These are phyloP conservation scores for Lichtheimia corymbifera DNA, from an alignment of 371 early-diverging fungal genomes.

Conservation along the genomic window DNA sequence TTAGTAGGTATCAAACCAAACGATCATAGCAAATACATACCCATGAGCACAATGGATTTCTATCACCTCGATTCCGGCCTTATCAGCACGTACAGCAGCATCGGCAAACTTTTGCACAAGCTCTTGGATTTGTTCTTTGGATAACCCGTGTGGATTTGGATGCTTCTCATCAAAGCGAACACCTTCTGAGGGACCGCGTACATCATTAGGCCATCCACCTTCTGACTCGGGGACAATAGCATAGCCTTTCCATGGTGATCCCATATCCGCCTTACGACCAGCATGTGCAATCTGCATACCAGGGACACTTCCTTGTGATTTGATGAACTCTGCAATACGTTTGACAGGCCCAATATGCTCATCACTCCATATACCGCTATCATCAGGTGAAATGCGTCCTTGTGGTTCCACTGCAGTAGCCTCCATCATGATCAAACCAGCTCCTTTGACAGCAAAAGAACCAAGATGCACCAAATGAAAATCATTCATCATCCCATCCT, in stretches of 20 bases:
- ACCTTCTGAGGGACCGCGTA: constrained; percentile 68
- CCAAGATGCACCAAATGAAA: constrained; percentile 64
- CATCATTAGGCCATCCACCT: constrained; percentile 80
- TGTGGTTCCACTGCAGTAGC: constrained; percentile 76
- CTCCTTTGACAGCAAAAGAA: constrained; percentile 72
- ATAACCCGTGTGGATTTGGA: constrained; percentile 61
- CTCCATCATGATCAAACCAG: constrained; percentile 76
- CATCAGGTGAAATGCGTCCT: constrained; percentile 79
- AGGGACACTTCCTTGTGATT: constrained; percentile 60
- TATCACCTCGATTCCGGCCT: constrained; percentile 83
- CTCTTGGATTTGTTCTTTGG: constrained; percentile 62
- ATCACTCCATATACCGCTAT: constrained; percentile 79
- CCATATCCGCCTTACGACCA: constrained; percentile 76
- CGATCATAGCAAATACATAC: constrained; percentile 14
- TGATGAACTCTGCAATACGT: constrained; percentile 64
- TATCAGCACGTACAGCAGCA: constrained; percentile 70
- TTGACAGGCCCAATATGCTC: constrained; percentile 67
- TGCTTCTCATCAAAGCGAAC: constrained; percentile 45
- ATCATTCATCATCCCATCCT: constrained; percentile 21
- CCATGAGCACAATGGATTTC: constrained; percentile 83
- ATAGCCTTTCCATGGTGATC: constrained; percentile 42
- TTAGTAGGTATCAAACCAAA: not conserved
- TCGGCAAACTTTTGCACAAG: constrained; percentile 64
- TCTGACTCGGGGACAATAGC: constrained; percentile 38
- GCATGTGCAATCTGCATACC: constrained; percentile 85